Percentiles rank a stretch among this genome's conserved stretches.
These are phyloP conservation scores for Fistulifera pelliculosa DNA, from an alignment of 108 stramenopile genomes.

Conservation along the genomic window DNA sequence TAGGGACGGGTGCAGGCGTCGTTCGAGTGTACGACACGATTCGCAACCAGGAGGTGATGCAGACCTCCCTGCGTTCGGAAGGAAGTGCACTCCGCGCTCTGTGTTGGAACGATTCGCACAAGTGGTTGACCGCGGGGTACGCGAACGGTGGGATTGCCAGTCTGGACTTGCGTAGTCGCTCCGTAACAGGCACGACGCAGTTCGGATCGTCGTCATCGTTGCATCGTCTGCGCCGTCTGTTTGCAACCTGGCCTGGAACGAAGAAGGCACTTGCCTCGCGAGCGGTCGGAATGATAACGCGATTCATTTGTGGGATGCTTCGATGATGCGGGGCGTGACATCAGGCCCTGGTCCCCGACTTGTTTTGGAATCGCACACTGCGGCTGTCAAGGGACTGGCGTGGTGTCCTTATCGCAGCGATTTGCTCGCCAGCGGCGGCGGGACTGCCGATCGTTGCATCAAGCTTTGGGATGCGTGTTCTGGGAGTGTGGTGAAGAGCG, in stretches of 20 bases:
- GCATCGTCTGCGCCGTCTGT: conserved; percentile 83
- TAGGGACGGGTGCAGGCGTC: conserved; percentile 77
- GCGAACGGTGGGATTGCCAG: too few species aligned
- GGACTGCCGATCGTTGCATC: conserved; percentile 97
- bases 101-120: conserved; percentile 91
- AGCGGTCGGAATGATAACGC: conserved; percentile 97
- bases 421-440: conserved; percentile 92
- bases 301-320: conserved; percentile 94
- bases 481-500: conserved; percentile 86
- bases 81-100: conserved; percentile 92
- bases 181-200: conserved; percentile 91
- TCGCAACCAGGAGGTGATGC: conserved; percentile 77
- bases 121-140: too few species aligned
- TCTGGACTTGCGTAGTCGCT: conserved; percentile 85
- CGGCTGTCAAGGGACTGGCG: conserved; percentile 97
- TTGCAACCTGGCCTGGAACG: conserved; percentile 94
- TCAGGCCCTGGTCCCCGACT: conserved; percentile 77
- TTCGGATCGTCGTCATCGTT: conserved; percentile 78
- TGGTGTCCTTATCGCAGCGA: conserved; percentile 97
- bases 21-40: conserved; percentile 88
- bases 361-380: conserved; percentile 82
- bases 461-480: conserved; percentile 98
- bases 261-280: conserved; percentile 89
- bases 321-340: conserved; percentile 24
- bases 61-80: conserved; percentile 91